Evolutionary conservation across 805 yeast genomes (phyloP), one percentile per base, ranked within the genome.

Genomic region (Candida anglica): DNA sequence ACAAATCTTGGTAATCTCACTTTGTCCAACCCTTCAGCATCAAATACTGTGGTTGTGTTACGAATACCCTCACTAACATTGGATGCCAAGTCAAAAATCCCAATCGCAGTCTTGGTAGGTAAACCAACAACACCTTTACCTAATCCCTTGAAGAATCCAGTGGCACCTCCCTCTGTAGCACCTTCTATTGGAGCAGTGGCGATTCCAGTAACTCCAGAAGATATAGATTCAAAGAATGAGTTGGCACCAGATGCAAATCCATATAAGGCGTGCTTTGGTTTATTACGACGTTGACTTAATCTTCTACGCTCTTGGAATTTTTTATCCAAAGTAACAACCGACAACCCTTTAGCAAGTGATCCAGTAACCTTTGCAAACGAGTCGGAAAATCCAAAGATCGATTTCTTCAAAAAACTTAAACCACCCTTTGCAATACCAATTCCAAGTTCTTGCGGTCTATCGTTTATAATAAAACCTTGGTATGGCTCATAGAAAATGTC

Each of bases 401-500:
- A 84, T 62, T 93, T 93, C 54, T 91, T 89, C 53, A 94, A 70
- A 63, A 93, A 93, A 57, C 96, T 86, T 42, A 87, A 62, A 1
- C 98, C 95, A 38, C 99, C 99, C 53, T 88, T 91, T 1, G 99
- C 98, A 28, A 93, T 58, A 3, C 96, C 94, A 38, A 93, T 85
- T 26, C 98, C 98, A 25, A 93, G 65, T 47, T 94, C 99, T 51
- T 86, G 95, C 1, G 98, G 98, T 24, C 97, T 67, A 56, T 93
- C 98, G 42, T 84, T 91, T 75, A 93, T 77, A 31, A 91, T 77
- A 47, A 86, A 86, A 0, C 99, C 99, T 53, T 88, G 93, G 50
- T 91, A 93, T 3, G 99, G 99, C 53, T 91, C 98, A 53, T 93
- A 93, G 56, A 93, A 93, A 14, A 93, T 83, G 57, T 93, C 99